Evolutionary conservation across 2,329 filamentous ascomycete genomes (phyloP).

Genomic region (Thielaviopsis populi): DNA sequence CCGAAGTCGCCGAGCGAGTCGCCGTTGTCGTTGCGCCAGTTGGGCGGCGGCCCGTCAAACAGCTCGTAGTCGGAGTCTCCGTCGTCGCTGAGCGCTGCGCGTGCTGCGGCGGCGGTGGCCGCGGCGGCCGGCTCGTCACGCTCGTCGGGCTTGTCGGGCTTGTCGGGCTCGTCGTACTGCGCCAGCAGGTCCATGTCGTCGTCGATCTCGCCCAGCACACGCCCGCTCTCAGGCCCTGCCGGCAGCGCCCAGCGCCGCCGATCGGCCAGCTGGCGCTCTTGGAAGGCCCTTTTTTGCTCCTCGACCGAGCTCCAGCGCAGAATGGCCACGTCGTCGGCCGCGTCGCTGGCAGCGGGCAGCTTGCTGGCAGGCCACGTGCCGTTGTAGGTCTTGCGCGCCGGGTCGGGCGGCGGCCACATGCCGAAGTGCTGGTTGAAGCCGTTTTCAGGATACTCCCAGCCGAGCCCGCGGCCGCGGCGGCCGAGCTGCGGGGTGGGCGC

Average conservation of each 20-base stretch:
- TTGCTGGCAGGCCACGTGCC: conserved; percentile 26
- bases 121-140: too few relatives aligned
- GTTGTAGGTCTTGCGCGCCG: conserved; percentile 40
- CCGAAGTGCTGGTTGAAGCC: conserved; percentile 52
- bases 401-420: conserved; percentile 49
- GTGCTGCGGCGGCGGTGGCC: conserved; percentile 7
- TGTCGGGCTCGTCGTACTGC: conserved; percentile 36
- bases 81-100: conserved; percentile 20
- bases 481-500: conserved; percentile 34
- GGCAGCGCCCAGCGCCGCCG: conserved; percentile 28
- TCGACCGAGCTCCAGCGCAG: conserved; percentile 24
- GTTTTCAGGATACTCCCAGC: conserved; percentile 58
- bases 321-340: conserved; percentile 24
- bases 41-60: conserved; percentile 25
- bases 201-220: conserved; percentile 31
- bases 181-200: conserved; percentile 31
- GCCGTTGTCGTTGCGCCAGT: conserved; percentile 62
- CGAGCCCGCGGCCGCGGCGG: conserved; percentile 26
- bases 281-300: conserved; percentile 35
- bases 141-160: conserved; percentile 41
- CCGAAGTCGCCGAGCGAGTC: conserved; percentile 62
- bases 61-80: conserved; percentile 23
- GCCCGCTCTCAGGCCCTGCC: conserved; percentile 34
- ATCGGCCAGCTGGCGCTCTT: conserved; percentile 34
- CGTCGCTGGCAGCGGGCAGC: conserved; percentile 21